Base-by-base conservation (phyloP, 2,329 filamentous ascomycete genomes). In the Ambrosiella beaveri region DNA sequence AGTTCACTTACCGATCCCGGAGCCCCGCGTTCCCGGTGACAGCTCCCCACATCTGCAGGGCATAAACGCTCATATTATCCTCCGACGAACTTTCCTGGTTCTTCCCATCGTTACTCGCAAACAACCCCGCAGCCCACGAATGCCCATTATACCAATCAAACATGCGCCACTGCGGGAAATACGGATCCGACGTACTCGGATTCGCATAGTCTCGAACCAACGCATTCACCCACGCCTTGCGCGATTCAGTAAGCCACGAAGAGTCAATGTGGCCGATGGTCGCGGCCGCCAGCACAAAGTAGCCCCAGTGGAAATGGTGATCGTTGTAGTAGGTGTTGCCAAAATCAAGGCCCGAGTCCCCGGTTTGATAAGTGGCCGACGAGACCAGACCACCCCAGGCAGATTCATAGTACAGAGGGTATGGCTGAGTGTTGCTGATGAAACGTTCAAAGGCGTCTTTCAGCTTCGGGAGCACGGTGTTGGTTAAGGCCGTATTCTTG, bases 101-200 rank as follows among this genome's bases (percentile, higher is more conserved):
- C 72, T 90, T 90, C 61, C 87, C 86, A 67, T 91, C 85, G 58
- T 73, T 73, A 41, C 78, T 75, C 62, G 85, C 79, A 64, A 81
- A 86, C 4, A 91, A 71, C 1, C 86, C 86, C 58, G 88, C 88
- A 1, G 91, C 91, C 88, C 91, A 96, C 60, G 85, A 89, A 74
- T 97, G 93, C 1, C 91, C 93, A 65, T 94, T 82, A 68, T 84
- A 97, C 88, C 88, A 96, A 70, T 97, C 93, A 66, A 96, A 97
- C 59, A 75, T 80, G 54, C 93, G 80, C 61, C 79, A 90, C 63
- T 88, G 83, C 0, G 91, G 90, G 69, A 94, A 97, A 64, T 81
- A 81, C 36, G 76, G 74, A 66, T 95, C 90, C 15, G 76, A 68
- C 2, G 74, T 66, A 63, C 79, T 83, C 0, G 89, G 83, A 69